phyloP scores from a whole-genome alignment of 2,329 filamentous ascomycete species.

The Apiospora arundinis region DNA sequence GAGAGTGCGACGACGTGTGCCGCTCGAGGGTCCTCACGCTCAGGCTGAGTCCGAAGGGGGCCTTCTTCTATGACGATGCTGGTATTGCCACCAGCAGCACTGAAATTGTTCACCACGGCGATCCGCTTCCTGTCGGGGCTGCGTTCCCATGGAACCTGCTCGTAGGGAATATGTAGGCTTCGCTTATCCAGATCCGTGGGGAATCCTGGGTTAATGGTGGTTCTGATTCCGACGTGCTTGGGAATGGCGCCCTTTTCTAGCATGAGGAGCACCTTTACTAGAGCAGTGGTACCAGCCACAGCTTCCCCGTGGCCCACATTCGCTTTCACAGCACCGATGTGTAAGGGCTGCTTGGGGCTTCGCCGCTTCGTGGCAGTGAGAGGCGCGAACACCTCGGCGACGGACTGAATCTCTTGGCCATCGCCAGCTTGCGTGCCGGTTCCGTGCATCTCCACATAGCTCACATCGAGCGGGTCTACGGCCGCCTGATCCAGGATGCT shows the following conservation, averaged over 20 bases:
- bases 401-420: conserved; percentile 67
- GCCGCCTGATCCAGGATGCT: conserved; percentile 63
- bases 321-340: conserved; percentile 54
- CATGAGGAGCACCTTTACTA: conserved; percentile 56
- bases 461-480: conserved; percentile 60
- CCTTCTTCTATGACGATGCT: conserved; percentile 57
- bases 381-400: conserved; percentile 64
- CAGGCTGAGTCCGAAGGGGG: no score
- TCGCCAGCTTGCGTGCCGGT: conserved; percentile 77
- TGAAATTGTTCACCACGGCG: conserved; percentile 56
- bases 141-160: no score
- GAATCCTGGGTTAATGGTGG: conserved; percentile 50
- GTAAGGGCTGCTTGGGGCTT: conserved; percentile 38
- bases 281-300: conserved; percentile 44
- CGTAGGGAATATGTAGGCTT: no score
- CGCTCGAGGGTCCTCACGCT: not conserved
- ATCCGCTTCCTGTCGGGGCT: conserved; percentile 24
- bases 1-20: conserved; percentile 51
- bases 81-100: conserved; percentile 64
- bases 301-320: conserved; percentile 56
- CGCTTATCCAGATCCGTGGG: conserved; percentile 45
- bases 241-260: conserved; percentile 49
- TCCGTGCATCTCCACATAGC: conserved; percentile 73
- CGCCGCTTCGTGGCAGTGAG: conserved; percentile 49
- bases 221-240: conserved; percentile 57